A percentile compares a stretch with the other conserved stretches of the same genome.
These are phyloP conservation scores for Cutaneotrichosporon cavernicola DNA, from an alignment of 1,284 basidiomycete species.

Conservation along the genomic window DNA sequence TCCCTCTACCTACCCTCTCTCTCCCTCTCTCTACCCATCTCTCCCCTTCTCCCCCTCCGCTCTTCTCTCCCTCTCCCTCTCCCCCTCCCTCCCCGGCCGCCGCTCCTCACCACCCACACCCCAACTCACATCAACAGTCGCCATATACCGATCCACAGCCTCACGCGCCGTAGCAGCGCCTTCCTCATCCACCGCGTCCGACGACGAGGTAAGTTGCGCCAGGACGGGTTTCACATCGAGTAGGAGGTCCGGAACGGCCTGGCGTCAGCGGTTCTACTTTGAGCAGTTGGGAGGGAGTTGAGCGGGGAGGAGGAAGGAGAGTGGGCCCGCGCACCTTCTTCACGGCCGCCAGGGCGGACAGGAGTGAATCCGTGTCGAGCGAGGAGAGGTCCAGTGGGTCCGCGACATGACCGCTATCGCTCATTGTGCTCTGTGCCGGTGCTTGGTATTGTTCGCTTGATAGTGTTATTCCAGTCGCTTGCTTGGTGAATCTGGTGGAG, in stretches of 20 bases:
- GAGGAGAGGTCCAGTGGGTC: constrained; percentile 42
- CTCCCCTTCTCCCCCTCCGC: no score
- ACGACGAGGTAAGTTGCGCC: constrained; percentile 32
- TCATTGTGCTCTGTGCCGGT: not conserved
- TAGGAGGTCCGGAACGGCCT: constrained; percentile 45
- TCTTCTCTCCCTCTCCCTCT: not conserved
- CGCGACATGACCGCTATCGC: not conserved
- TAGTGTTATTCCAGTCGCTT: not conserved
- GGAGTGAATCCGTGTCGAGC: constrained; percentile 43
- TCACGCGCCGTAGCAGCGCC: constrained; percentile 31
- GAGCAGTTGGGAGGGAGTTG: not conserved
- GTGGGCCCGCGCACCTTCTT: constrained; percentile 32
- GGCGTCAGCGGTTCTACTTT: not conserved
- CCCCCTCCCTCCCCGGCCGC: not conserved
- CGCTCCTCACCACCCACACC: no score
- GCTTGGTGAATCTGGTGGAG: not conserved
- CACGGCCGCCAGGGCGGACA: constrained; percentile 39
- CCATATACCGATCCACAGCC: constrained; percentile 43
- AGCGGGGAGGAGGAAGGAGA: not conserved
- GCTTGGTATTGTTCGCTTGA: no score
- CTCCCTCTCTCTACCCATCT: no score
- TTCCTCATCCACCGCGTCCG: constrained; percentile 26
- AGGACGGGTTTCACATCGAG: constrained; percentile 45
- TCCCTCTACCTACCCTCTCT: no score
- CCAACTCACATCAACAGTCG: constrained; percentile 42